These are phyloP conservation scores for Santalum album DNA, from an alignment of 164 flowering plant genomes.

Conservation along the genomic window DNA sequence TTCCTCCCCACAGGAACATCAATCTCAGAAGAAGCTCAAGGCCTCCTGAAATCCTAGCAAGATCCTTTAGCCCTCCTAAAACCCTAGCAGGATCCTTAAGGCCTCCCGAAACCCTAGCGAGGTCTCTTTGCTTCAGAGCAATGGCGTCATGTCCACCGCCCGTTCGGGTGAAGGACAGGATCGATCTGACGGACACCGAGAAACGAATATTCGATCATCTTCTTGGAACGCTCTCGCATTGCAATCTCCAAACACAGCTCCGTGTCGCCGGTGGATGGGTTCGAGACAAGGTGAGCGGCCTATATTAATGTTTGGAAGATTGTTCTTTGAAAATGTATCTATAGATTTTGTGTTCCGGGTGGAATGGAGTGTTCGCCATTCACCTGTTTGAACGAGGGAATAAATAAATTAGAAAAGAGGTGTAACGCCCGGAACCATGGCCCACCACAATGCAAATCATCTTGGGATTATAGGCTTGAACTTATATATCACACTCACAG, in stretches of 20 bases:
- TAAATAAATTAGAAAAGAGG: too few relatives aligned
- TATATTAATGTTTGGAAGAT: too few relatives aligned
- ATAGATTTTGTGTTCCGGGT: neutral
- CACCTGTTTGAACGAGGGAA: too few relatives aligned
- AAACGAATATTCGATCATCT: slow-evolving; percentile 57
- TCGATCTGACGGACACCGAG: slow-evolving; percentile 66
- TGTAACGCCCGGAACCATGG: too few relatives aligned
- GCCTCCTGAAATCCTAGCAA: too few relatives aligned
- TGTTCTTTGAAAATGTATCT: neutral
- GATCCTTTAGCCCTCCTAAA: neutral
- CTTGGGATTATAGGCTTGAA: too few relatives aligned
- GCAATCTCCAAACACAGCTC: slow-evolving; percentile 64
- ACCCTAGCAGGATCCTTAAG: neutral
- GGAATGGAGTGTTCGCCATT: neutral
- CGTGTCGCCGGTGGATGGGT: slow-evolving; percentile 99
- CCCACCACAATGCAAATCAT: too few relatives aligned
- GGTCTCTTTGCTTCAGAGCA: slow-evolving; percentile 1
- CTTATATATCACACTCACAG: too few relatives aligned
- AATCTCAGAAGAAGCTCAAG: too few relatives aligned
- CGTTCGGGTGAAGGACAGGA: slow-evolving; percentile 48
- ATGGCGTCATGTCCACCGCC: slow-evolving; percentile 18
- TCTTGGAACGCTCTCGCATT: slow-evolving; percentile 53
- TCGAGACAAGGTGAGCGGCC: slow-evolving; percentile 70
- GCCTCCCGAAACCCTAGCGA: neutral
- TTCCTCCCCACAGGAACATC: too few relatives aligned